Base-by-base conservation (phyloP, 352 stramenopile genomes). In the Globisporangium solare region DNA sequence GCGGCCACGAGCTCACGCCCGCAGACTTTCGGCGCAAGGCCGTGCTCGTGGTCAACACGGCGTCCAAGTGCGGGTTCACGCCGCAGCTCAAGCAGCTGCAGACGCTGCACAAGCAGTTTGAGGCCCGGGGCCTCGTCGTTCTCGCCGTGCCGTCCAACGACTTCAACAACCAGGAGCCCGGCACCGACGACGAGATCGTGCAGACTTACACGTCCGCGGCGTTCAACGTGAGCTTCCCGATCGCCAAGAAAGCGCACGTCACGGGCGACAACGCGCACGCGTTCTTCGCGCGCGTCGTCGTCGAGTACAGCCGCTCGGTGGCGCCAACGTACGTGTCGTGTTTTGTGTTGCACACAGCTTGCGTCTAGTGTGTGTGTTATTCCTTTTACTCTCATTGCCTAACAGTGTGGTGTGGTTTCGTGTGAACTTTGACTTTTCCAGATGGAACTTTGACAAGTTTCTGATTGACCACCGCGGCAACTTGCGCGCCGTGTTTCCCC, bases 381-480 rank as follows among this genome's bases (percentile, higher is more conserved):
- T 2, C 32, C 13, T 27, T 6, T 40, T n/a, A n/a, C n/a, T n/a
- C n/a, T n/a, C n/a, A n/a, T n/a, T n/a, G n/a, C n/a, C n/a, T n/a
- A n/a, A n/a, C n/a, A n/a, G n/a, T n/a, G n/a, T n/a, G n/a, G n/a
- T n/a, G n/a, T n/a, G n/a, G n/a, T n/a, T n/a, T n/a, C n/a, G n/a
- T n/a, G 13, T 43, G 20, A 14, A 10, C 35, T 56, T 14, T 58
- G 24, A 12, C 47, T 24, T 49, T 27, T 27, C 5, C 5, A 80
- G 70, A 48, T 86, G 80, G 80, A 91, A 91, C 45, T 91, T 91
- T 63, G 81, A 91, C 77, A 91, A 91, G 64, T 91, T 91, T 60
- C 42, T 91, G 41, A 60, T 91, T 43, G 78, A 91, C 43, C 60
- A 80, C 22, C 58, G 68, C 27, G 81, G 81, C 47, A 73, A 88